Percentiles rank a stretch among this genome's conserved stretches.
These are phyloP conservation scores for Exophiala oligosperma DNA, from an alignment of 2,329 filamentous ascomycete genomes.

Conservation along the genomic window DNA sequence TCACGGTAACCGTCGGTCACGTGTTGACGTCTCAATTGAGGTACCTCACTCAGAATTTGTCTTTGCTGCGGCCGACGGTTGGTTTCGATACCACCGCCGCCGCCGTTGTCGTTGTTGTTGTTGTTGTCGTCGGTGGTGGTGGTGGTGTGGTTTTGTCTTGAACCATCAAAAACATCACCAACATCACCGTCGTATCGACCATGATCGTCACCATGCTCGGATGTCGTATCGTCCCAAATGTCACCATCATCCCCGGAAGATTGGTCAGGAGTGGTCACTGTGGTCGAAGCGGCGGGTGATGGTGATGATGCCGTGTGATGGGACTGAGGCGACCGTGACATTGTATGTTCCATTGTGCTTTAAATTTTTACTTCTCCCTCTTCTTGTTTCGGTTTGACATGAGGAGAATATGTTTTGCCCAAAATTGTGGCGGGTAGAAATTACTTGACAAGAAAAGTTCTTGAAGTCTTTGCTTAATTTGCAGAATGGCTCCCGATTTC, in stretches of 20 bases:
- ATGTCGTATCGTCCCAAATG: conserved; percentile 26
- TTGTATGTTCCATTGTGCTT: neutral
- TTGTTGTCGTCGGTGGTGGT: neutral
- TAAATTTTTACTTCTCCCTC: too few relatives aligned
- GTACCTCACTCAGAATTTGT: conserved; percentile 63
- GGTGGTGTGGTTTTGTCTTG: too few relatives aligned
- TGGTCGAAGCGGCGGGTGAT: conserved; percentile 8
- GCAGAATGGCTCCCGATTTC: neutral
- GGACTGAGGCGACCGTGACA: neutral
- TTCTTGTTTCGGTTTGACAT: neutral
- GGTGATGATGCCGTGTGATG: conserved; percentile 3
- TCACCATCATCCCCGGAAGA: conserved; percentile 20
- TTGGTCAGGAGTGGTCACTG: conserved; percentile 23
- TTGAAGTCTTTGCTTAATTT: neutral
- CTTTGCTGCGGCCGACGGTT: neutral
- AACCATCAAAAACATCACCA: too few relatives aligned
- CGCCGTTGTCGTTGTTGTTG: too few relatives aligned
- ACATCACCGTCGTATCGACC: too few relatives aligned
- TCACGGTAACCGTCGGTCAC: conserved; percentile 88
- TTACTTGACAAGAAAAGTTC: too few relatives aligned
- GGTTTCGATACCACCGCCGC: neutral
- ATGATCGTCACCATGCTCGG: conserved; percentile 12
- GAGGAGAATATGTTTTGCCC: too few relatives aligned
- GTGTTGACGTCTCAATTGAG: conserved; percentile 72
- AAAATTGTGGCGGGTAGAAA: too few relatives aligned